Evolutionary conservation across 192 early-diverging fungal genomes (phyloP).

Genomic region (Backusella psychrophila): DNA sequence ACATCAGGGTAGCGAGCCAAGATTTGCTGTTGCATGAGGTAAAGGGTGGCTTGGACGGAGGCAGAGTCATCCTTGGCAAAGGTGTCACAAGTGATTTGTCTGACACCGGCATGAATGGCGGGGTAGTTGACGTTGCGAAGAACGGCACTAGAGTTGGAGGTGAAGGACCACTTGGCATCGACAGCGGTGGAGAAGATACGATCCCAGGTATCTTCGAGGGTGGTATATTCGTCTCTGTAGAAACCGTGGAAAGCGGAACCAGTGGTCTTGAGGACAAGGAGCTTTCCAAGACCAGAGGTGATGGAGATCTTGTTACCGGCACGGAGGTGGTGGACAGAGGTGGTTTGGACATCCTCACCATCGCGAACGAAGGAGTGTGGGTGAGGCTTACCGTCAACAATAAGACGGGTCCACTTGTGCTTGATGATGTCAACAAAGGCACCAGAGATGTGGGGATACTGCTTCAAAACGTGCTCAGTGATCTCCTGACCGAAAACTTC

Average conservation of each 20-base stretch:
- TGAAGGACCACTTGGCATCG: slow-evolving; percentile 67
- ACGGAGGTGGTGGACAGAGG: slow-evolving; percentile 51
- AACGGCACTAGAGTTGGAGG: slow-evolving; percentile 15
- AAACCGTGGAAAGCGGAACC: slow-evolving; percentile 77
- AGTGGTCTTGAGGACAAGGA: slow-evolving; percentile 83
- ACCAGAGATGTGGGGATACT: slow-evolving; percentile 65
- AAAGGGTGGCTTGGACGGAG: slow-evolving; percentile 80
- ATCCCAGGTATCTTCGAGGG: slow-evolving; percentile 68
- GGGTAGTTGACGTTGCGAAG: slow-evolving; percentile 49
- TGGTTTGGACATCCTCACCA: slow-evolving; percentile 66
- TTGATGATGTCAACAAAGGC: slow-evolving; percentile 67
- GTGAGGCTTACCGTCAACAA: slow-evolving; percentile 59
- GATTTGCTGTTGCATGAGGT: slow-evolving; percentile 68
- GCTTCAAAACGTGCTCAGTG: slow-evolving; percentile 66
- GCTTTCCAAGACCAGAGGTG: slow-evolving; percentile 65
- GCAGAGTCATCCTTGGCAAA: slow-evolving; percentile 77
- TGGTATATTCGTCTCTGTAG: slow-evolving; percentile 71
- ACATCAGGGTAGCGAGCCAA: slow-evolving; percentile 58
- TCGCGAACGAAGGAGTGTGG: slow-evolving; percentile 74
- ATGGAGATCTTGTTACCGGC: slow-evolving; percentile 41
- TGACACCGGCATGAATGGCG: slow-evolving; percentile 56
- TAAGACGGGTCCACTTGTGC: slow-evolving; percentile 76
- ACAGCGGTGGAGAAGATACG: slow-evolving; percentile 77
- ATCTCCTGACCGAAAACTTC: slow-evolving; percentile 72
- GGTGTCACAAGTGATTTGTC: slow-evolving; percentile 65